Evolutionary conservation across 129 eudicot genomes (phyloP).

Genomic region (Escallonia rubra): DNA sequence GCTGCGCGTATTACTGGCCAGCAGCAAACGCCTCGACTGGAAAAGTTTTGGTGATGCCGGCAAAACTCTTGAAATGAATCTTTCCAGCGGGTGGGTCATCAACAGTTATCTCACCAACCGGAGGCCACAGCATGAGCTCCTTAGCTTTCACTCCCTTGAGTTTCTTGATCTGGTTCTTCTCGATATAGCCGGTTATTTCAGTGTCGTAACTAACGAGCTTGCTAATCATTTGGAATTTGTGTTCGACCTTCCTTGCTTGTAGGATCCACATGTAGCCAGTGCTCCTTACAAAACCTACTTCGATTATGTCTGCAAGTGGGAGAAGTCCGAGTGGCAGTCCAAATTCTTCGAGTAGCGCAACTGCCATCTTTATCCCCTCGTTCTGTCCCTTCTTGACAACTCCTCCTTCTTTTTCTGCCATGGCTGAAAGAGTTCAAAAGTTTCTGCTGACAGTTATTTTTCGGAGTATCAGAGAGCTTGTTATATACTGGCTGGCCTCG

Average conservation of each 20-base stretch:
- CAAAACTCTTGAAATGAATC: slow-evolving; percentile 68
- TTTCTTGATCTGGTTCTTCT: slow-evolving; percentile 66
- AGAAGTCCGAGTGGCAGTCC: slow-evolving; percentile 60
- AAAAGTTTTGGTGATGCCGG: slow-evolving; percentile 63
- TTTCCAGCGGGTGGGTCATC: slow-evolving; percentile 64
- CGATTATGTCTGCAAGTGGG: slow-evolving; percentile 51
- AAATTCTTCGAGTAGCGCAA: slow-evolving; percentile 42
- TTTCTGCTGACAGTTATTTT: not conserved
- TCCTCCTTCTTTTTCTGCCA: slow-evolving; percentile 65
- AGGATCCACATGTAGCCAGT: slow-evolving; percentile 65
- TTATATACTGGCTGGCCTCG: not conserved
- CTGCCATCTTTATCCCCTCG: slow-evolving; percentile 58
- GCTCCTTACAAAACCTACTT: slow-evolving; percentile 59
- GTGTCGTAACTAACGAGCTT: slow-evolving; percentile 54
- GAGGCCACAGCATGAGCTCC: slow-evolving; percentile 76
- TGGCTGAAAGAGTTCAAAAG: slow-evolving; percentile 3
- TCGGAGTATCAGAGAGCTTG: slow-evolving; percentile 2
- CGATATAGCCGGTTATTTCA: slow-evolving; percentile 48
- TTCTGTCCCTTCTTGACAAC: slow-evolving; percentile 48
- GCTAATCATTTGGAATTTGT: slow-evolving; percentile 49
- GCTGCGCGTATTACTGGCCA: slow-evolving; percentile 28
- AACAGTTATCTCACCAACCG: slow-evolving; percentile 54
- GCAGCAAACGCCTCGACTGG: slow-evolving; percentile 64
- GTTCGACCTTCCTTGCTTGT: slow-evolving; percentile 52
- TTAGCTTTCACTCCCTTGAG: slow-evolving; percentile 68